These are phyloP conservation scores for Cylindrotheca closterium DNA, from an alignment of 108 stramenopile species.

Conservation along the genomic window DNA sequence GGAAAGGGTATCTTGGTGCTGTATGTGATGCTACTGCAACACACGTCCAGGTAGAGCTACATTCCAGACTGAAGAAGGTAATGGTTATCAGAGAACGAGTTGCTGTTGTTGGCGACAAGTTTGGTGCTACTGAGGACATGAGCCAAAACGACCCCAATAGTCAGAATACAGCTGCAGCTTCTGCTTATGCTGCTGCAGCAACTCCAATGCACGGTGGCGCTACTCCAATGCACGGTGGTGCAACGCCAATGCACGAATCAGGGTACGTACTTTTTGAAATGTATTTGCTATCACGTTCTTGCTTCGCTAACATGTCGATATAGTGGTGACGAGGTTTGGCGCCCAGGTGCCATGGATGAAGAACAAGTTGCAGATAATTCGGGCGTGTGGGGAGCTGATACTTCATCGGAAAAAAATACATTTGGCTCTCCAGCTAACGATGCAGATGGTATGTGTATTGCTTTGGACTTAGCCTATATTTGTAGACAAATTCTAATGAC, in stretches of 20 bases:
- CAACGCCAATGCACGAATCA: conserved; percentile 83
- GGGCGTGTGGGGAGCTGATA: conserved; percentile 47
- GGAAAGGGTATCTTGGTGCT: conserved; percentile 91
- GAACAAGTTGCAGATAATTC: conserved; percentile 26
- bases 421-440: conserved; percentile 41
- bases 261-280: conserved; percentile 16
- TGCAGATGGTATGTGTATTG: conserved; percentile 16
- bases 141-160: conserved; percentile 28
- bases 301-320: too few species aligned
- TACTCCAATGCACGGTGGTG: conserved; percentile 88
- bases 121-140: conserved; percentile 76
- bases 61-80: conserved; percentile 89
- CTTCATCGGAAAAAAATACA: conserved; percentile 9
- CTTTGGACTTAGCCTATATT: too few species aligned
- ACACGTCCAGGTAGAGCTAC: conserved; percentile 89
- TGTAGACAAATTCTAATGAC: conserved; percentile 6
- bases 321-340: conserved; percentile 82
- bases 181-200: conserved; percentile 54
- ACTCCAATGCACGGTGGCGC: conserved; percentile 87
- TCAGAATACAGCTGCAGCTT: conserved; percentile 34
- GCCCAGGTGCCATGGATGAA: conserved; percentile 68
- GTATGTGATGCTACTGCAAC: conserved; percentile 87
- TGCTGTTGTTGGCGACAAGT: conserved; percentile 87
- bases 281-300: too few species aligned
- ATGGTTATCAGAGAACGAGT: conserved; percentile 87